Conservation (phyloP, 352 stramenopile genomes). For the Globisporangium emineosum region DNA sequence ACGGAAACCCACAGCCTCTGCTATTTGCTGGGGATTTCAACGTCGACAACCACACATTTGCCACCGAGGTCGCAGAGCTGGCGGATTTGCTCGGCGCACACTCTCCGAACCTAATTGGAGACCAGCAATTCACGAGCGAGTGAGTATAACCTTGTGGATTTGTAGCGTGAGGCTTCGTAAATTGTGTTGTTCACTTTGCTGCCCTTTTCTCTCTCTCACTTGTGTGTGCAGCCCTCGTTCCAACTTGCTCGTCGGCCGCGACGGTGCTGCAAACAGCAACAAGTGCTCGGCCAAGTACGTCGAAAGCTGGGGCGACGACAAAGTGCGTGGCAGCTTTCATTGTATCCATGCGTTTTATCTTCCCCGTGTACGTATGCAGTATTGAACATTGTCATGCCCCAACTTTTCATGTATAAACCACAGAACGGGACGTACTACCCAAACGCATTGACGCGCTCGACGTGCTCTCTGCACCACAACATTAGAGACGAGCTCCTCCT, state of each 20-base stretch:
- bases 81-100: conserved; percentile 51
- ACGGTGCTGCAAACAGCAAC: conserved; percentile 71
- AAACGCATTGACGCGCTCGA: conserved; percentile 46
- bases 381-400: not conserved
- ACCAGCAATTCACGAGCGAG: conserved; percentile 80
- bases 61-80: conserved; percentile 61
- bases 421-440: conserved; percentile 59
- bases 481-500: conserved; percentile 25
- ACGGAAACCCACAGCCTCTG: conserved; percentile 41
- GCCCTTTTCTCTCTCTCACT: too few species aligned
- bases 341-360: not conserved
- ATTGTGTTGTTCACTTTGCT: too few species aligned
- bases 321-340: conserved; percentile 24
- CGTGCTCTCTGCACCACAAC: conserved; percentile 31
- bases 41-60: conserved; percentile 78
- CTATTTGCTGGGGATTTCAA: conserved; percentile 85
- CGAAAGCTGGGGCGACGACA: conserved; percentile 59
- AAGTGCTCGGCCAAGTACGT: conserved; percentile 69
- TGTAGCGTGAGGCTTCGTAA: too few species aligned
- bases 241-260: conserved; percentile 76
- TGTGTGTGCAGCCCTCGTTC: conserved; percentile 47
- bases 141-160: too few species aligned
- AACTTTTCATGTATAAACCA: not conserved
- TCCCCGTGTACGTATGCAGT: not conserved
- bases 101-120: conserved; percentile 41